Conservation (phyloP, 2,329 filamentous ascomycete genomes). For the Ceratocystiopsis minuta region DNA sequence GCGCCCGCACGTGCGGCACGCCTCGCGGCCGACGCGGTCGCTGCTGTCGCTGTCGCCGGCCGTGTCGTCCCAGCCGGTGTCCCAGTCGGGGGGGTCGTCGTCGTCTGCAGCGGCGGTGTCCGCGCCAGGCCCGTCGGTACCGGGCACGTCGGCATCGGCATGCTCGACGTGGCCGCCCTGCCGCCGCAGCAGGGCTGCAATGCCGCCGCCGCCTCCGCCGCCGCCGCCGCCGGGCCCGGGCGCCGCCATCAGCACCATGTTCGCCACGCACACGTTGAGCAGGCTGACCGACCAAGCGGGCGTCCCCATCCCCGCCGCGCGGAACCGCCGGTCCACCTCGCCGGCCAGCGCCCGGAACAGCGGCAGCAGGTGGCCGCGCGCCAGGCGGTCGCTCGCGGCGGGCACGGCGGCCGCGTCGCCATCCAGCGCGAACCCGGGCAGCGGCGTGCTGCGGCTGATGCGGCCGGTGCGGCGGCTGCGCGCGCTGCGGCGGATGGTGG, state of each 20-base stretch:
- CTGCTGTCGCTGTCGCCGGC: neutral
- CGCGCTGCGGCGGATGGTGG: no score
- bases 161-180: slow-evolving; percentile 27
- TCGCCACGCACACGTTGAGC: slow-evolving; percentile 73
- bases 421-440: slow-evolving; percentile 46
- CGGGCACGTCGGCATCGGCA: neutral
- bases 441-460: slow-evolving; percentile 54
- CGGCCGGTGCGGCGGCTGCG: slow-evolving; percentile 19
- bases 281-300: slow-evolving; percentile 60
- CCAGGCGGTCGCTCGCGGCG: slow-evolving; percentile 10
- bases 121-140: neutral
- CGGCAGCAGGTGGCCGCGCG: slow-evolving; percentile 8
- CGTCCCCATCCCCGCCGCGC: slow-evolving; percentile 9
- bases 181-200: slow-evolving; percentile 61
- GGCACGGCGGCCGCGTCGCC: slow-evolving; percentile 17
- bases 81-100: neutral
- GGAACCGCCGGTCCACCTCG: neutral
- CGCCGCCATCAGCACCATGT: slow-evolving; percentile 47
- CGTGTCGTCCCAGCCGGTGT: neutral
- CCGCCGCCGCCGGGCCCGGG: slow-evolving; percentile 16
- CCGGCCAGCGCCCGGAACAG: slow-evolving; percentile 10
- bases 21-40: slow-evolving; percentile 1
- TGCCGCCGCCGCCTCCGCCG: slow-evolving; percentile 56
- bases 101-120: slow-evolving; percentile 1
- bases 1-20: slow-evolving; percentile 12